phyloP scores from a whole-genome alignment of 345 rosid species.

The Pugionium cornutum region DNA sequence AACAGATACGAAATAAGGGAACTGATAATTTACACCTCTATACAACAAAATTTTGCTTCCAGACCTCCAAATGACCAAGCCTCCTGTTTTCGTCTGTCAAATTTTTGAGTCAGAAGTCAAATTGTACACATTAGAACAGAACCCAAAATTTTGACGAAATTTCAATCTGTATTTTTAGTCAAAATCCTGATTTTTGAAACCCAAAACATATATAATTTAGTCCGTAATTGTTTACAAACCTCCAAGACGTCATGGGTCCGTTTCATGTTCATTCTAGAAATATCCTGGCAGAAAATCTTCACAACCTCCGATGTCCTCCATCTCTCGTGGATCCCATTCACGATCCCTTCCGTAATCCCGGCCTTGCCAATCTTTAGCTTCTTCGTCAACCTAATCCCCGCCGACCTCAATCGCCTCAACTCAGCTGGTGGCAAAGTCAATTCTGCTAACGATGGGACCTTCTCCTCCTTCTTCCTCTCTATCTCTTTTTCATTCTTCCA shows the following conservation, averaged over 20 bases:
- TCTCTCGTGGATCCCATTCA: slow-evolving; percentile 95
- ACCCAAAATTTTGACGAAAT: neutral
- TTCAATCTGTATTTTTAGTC: neutral
- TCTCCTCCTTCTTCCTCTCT: slow-evolving; percentile 44
- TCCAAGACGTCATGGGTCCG: slow-evolving; percentile 94
- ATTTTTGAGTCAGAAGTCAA: no score
- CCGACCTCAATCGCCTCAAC: slow-evolving; percentile 59
- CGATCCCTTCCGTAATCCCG: slow-evolving; percentile 92
- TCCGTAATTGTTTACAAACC: slow-evolving; percentile 45
- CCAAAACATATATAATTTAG: neutral
- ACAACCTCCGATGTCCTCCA: slow-evolving; percentile 83
- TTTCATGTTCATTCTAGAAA: slow-evolving; percentile 83
- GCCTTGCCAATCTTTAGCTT: slow-evolving; percentile 85
- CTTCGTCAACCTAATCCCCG: slow-evolving; percentile 65
- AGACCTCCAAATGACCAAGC: slow-evolving; percentile 91
- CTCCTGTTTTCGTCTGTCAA: slow-evolving; percentile 86
- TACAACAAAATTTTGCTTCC: slow-evolving; percentile 83
- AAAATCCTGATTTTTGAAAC: neutral
- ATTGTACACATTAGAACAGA: no score
- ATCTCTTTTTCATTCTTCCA: slow-evolving; percentile 51
- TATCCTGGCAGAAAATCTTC: slow-evolving; percentile 80
- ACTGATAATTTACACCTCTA: slow-evolving; percentile 75
- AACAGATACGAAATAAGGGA: slow-evolving; percentile 73
- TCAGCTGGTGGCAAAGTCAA: slow-evolving; percentile 56
- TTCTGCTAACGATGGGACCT: slow-evolving; percentile 78